Percentiles rank a stretch among this genome's conserved stretches.
phyloP scores from a whole-genome alignment of 2,329 filamentous ascomycete genomes.

The Penicillium verrucosum region DNA sequence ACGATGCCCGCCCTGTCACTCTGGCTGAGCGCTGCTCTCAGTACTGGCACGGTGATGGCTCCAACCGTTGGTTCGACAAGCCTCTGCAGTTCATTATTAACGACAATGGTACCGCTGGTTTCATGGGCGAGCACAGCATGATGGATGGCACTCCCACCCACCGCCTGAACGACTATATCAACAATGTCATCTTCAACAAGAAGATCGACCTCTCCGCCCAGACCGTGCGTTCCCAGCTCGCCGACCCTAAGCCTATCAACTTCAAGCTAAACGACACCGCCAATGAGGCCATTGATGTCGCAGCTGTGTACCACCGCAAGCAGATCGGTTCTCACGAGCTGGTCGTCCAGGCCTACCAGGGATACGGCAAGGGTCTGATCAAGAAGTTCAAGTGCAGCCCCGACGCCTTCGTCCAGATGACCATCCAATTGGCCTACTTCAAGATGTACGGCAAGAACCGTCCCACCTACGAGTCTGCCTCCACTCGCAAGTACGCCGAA shows the following conservation, averaged over 20 bases:
- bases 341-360: constrained; percentile 91
- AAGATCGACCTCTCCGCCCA: constrained; percentile 86
- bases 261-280: constrained; percentile 76
- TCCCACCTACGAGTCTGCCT: constrained; percentile 94
- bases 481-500: constrained; percentile 90
- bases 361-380: constrained; percentile 95
- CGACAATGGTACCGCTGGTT: constrained; percentile 95
- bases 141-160: constrained; percentile 99
- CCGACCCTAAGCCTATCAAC: constrained; percentile 72
- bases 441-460: constrained; percentile 99
- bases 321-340: constrained; percentile 88
- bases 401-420: constrained; percentile 96
- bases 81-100: constrained; percentile 97
- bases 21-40: constrained; percentile 91
- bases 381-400: constrained; percentile 99
- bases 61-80: constrained; percentile 98
- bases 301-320: constrained; percentile 71
- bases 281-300: constrained; percentile 72
- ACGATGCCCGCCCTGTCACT: constrained; percentile 86
- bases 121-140: constrained; percentile 99
- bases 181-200: constrained; percentile 87
- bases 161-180: constrained; percentile 90
- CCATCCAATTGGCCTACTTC: constrained; percentile 96
- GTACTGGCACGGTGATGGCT: constrained; percentile 97
- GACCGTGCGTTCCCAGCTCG: constrained; percentile 72